Percentiles rank a stretch among this genome's conserved stretches.
Conservation (phyloP, 345 rosid species). For the Sonneratia alba region DNA sequence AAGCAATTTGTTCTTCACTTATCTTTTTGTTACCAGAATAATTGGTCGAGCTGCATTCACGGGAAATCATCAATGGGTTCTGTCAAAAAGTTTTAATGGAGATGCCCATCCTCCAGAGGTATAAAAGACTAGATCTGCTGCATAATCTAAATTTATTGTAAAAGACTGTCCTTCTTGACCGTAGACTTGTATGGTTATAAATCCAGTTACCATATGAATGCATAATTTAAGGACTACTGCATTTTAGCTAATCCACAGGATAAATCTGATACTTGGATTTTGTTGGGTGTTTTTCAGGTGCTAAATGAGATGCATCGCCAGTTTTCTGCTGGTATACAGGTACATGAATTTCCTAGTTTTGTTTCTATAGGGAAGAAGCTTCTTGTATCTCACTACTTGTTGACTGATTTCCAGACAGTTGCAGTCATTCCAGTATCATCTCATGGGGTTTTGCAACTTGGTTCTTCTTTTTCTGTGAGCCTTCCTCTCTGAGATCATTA, state of each 20-base stretch:
- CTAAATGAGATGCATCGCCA: conserved; percentile 64
- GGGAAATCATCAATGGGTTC: conserved; percentile 78
- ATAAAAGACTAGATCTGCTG: conserved; percentile 1
- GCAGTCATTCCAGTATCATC: conserved; percentile 74
- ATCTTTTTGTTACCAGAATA: conserved; percentile 36
- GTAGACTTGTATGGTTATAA: neutral
- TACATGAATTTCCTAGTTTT: conserved; percentile 13
- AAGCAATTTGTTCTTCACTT: neutral
- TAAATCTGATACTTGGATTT: neutral
- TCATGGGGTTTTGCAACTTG: conserved; percentile 88
- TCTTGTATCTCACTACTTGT: neutral
- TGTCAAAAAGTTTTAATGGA: conserved; percentile 40
- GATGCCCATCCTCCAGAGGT: conserved; percentile 73
- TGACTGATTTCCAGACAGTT: conserved; percentile 45
- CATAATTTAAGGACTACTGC: neutral
- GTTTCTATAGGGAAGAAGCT: neutral
- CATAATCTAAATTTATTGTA: neutral
- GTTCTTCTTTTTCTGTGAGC: conserved; percentile 57
- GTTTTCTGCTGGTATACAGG: conserved; percentile 91
- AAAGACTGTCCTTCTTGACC: no score
- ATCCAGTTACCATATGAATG: neutral
- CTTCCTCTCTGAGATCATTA: neutral
- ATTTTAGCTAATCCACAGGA: neutral
- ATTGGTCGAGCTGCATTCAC: conserved; percentile 89
- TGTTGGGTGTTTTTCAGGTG: conserved; percentile 35